phyloP scores from a whole-genome alignment of 306 rosid species.

The Begonia fuchsioides region DNA sequence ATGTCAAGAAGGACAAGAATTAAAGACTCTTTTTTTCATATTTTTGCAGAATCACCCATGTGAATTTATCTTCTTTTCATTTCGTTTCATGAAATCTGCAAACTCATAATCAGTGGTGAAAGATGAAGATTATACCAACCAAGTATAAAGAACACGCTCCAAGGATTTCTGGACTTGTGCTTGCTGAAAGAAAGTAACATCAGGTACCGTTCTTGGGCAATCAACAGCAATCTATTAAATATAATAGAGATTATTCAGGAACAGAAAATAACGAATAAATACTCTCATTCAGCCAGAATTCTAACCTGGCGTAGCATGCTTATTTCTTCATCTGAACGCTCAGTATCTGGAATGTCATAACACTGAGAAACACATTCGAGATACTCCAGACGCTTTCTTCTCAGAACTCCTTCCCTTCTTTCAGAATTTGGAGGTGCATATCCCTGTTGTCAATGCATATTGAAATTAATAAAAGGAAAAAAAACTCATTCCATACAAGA shows the following conservation, averaged over 20 bases:
- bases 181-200: constrained; percentile 78
- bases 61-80: too few species aligned
- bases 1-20: too few species aligned
- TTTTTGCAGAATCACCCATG: too few species aligned
- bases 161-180: constrained; percentile 78
- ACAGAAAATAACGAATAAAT: constrained; percentile 6
- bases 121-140: constrained; percentile 28
- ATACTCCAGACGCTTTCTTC: constrained; percentile 90
- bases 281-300: constrained; percentile 1
- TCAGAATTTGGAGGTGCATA: constrained; percentile 99
- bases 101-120: too few species aligned
- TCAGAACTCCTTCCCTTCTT: constrained; percentile 88
- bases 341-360: constrained; percentile 76
- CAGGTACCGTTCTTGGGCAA: constrained; percentile 96
- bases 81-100: too few species aligned
- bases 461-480: constrained; percentile 41
- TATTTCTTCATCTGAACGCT: constrained; percentile 89
- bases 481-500: neutral
- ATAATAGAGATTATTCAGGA: neutral
- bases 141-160: constrained; percentile 86
- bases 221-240: constrained; percentile 64
- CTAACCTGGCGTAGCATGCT: constrained; percentile 96
- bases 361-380: constrained; percentile 81
- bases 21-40: too few species aligned
- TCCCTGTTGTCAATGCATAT: constrained; percentile 88